Evolutionary conservation across 306 rosid genomes (phyloP).

Genomic region (Trifolium repens): DNA sequence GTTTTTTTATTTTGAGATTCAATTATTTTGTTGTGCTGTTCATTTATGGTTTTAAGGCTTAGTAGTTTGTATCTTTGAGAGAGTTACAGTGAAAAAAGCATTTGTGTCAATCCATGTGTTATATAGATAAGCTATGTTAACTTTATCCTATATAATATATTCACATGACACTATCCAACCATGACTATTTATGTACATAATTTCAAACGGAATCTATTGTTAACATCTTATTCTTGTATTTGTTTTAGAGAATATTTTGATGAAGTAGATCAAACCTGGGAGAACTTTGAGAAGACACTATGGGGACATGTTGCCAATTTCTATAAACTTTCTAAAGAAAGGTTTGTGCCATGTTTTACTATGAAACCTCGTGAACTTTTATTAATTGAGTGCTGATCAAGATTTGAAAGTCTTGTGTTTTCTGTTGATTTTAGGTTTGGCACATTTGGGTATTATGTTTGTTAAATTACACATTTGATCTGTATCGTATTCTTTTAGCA

Average conservation of each 20-base stretch:
- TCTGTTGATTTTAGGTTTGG: conserved; percentile 23
- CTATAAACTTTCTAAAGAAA: conserved; percentile 91
- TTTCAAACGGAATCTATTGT: conserved; percentile 19
- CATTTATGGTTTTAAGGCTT: conserved; percentile 12
- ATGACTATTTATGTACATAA: background rate
- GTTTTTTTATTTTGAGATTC: conserved; percentile 9
- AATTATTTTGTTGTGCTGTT: conserved; percentile 15
- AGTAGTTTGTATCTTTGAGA: conserved; percentile 1
- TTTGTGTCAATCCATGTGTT: background rate
- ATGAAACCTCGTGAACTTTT: conserved; percentile 25
- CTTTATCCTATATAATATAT: background rate
- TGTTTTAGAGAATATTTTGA: conserved; percentile 84
- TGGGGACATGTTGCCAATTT: conserved; percentile 90
- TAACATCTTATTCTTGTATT: conserved; percentile 38
- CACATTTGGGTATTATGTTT: conserved; percentile 22
- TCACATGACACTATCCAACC: background rate
- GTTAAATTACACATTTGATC: conserved; percentile 24
- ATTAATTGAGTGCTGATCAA: conserved; percentile 15
- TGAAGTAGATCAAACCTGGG: conserved; percentile 95
- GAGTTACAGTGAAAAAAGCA: background rate
- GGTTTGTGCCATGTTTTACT: conserved; percentile 55
- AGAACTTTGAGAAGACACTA: conserved; percentile 89
- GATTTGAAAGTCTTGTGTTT: conserved; percentile 29
- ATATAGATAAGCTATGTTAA: background rate
- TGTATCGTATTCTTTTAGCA: conserved; percentile 20